These are phyloP conservation scores for Karstenula rhodostoma DNA, from an alignment of 2,329 filamentous ascomycete species.

Conservation along the genomic window DNA sequence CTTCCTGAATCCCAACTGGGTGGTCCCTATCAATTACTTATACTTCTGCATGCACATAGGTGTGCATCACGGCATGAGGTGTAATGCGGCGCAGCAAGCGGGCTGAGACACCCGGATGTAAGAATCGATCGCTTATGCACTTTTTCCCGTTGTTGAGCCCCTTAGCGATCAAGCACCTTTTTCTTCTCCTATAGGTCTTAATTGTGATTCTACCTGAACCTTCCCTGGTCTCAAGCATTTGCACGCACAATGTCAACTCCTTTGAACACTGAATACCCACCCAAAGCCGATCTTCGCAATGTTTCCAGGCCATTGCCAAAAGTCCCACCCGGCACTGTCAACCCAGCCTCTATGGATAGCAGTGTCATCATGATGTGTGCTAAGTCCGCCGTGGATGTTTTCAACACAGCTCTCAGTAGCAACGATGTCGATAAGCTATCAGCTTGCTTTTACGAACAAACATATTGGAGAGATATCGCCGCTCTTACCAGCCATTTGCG, in stretches of 20 bases:
- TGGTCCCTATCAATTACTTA: too few relatives aligned
- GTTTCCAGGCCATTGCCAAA: background rate
- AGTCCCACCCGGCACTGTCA: background rate
- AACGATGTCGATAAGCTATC: background rate
- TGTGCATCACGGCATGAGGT: too few relatives aligned
- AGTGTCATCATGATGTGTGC: background rate
- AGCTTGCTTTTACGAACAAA: background rate
- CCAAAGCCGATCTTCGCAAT: slow-evolving; percentile 1
- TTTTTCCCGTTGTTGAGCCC: too few relatives aligned
- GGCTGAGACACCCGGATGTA: too few relatives aligned
- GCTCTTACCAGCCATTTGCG: background rate
- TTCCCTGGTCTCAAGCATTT: background rate
- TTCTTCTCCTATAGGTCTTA: too few relatives aligned
- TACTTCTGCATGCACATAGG: too few relatives aligned
- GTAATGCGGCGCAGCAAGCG: too few relatives aligned
- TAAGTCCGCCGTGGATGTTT: background rate
- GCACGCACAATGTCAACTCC: background rate
- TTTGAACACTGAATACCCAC: background rate
- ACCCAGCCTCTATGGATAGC: background rate
- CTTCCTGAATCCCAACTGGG: too few relatives aligned
- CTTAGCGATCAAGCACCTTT: too few relatives aligned
- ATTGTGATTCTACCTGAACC: too few relatives aligned
- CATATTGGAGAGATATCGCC: background rate
- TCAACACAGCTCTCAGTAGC: background rate
- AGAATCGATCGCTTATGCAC: too few relatives aligned